Conservation (phyloP, 495 filamentous ascomycete species). For the Tuber indicum region DNA sequence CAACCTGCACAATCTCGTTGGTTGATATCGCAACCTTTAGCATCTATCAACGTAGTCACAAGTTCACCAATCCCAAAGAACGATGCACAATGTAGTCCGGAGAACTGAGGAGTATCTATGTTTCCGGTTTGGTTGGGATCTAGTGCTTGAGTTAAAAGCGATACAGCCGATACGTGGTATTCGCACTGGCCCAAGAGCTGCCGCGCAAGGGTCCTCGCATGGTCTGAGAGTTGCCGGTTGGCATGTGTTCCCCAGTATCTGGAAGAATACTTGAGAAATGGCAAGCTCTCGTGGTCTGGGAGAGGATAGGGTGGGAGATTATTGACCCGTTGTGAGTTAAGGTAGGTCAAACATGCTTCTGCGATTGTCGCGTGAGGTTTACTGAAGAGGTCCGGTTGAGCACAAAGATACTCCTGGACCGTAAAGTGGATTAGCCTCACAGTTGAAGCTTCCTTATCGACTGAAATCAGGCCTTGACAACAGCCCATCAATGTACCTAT, state of each 20-base stretch:
- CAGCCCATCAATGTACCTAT: too few relatives aligned
- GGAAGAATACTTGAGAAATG: not conserved
- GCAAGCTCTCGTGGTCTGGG: not conserved
- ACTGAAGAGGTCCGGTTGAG: not conserved
- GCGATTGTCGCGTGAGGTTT: not conserved
- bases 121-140: too few relatives aligned
- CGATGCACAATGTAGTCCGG: too few relatives aligned
- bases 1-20: too few relatives aligned
- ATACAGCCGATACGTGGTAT: not conserved
- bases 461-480: too few relatives aligned
- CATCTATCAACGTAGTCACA: too few relatives aligned
- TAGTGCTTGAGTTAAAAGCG: constrained; percentile 26
- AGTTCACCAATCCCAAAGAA: too few relatives aligned
- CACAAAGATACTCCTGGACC: not conserved
- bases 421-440: not conserved
- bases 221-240: not conserved
- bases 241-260: not conserved
- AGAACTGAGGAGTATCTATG: too few relatives aligned
- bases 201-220: not conserved
- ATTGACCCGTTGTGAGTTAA: not conserved
- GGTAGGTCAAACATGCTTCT: not conserved
- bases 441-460: not conserved
- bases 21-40: too few relatives aligned
- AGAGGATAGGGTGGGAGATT: not conserved
- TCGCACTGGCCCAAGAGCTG: not conserved